phyloP scores from a whole-genome alignment of 164 flowering plant genomes.

The Magnolia officinalis region DNA sequence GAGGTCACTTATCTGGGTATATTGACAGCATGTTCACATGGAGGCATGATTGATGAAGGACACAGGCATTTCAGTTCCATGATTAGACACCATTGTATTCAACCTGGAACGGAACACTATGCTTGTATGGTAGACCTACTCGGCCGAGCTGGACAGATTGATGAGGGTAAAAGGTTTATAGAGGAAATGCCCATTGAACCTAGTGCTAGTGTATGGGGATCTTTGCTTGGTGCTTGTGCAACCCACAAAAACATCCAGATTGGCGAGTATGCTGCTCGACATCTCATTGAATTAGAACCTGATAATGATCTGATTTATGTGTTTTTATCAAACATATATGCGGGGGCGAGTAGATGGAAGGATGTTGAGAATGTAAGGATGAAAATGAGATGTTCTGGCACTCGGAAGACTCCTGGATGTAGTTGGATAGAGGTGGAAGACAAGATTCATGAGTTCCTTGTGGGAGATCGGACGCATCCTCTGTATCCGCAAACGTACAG shows the following conservation, averaged over 20 bases:
- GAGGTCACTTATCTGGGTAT: slow-evolving; percentile 20
- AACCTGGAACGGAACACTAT: slow-evolving; percentile 24
- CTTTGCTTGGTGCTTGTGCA: slow-evolving; percentile 24
- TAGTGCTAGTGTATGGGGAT: slow-evolving; percentile 23
- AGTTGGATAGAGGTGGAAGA: slow-evolving; percentile 30
- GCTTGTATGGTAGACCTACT: slow-evolving; percentile 27
- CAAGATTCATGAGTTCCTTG: slow-evolving; percentile 16
- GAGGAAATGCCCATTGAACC: slow-evolving; percentile 23
- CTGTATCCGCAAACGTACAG: slow-evolving; percentile 3
- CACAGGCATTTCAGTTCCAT: slow-evolving; percentile 12
- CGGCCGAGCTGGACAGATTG: slow-evolving; percentile 17
- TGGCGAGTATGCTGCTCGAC: slow-evolving; percentile 18
- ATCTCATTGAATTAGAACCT: slow-evolving; percentile 20
- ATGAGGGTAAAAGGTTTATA: slow-evolving; percentile 18
- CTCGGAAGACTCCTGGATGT: slow-evolving; percentile 21
- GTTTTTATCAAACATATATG: slow-evolving; percentile 26
- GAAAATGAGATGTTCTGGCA: slow-evolving; percentile 11
- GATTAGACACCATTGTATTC: slow-evolving; percentile 7
- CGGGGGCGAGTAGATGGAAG: slow-evolving; percentile 19
- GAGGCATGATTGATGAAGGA: slow-evolving; percentile 25
- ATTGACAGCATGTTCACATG: slow-evolving; percentile 24
- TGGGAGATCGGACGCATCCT: slow-evolving; percentile 10
- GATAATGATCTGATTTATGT: slow-evolving; percentile 12
- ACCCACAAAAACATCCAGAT: slow-evolving; percentile 18
- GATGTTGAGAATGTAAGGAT: slow-evolving; percentile 21